Conservation (phyloP, 2,329 filamentous ascomycete genomes). For the Trichoderma simmonsii region DNA sequence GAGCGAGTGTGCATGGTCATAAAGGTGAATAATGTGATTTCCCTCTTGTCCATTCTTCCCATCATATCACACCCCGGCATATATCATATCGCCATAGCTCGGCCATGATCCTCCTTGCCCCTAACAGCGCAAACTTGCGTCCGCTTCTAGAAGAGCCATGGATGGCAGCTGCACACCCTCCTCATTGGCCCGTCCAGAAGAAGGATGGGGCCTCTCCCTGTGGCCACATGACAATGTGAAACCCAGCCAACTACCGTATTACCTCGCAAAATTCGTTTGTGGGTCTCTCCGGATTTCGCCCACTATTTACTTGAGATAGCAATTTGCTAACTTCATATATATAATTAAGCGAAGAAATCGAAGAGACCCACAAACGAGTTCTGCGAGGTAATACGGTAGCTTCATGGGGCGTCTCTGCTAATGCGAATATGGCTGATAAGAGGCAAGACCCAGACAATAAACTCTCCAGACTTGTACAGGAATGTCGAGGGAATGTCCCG, state of each 20-base stretch:
- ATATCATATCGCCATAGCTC: neutral
- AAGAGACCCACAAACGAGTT: too few relatives aligned
- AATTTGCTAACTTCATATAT: too few relatives aligned
- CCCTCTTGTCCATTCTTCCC: neutral
- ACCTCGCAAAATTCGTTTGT: too few relatives aligned
- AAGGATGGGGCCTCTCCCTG: neutral
- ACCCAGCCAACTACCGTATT: neutral
- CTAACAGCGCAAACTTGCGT: conserved; percentile 16
- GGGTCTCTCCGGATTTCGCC: too few relatives aligned
- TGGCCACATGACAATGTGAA: conserved; percentile 9
- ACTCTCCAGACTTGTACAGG: neutral
- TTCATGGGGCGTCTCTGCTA: neutral
- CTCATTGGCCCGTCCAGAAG: conserved; percentile 12
- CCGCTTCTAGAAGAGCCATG: conserved; percentile 29
- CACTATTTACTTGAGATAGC: too few relatives aligned
- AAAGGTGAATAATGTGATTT: conserved; percentile 1
- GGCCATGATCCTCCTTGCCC: neutral
- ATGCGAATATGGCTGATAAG: conserved; percentile 3
- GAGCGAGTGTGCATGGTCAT: neutral
- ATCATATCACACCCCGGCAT: neutral
- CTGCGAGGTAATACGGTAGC: too few relatives aligned
- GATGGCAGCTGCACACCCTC: conserved; percentile 19
- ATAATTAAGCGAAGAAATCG: too few relatives aligned
- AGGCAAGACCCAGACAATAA: neutral
- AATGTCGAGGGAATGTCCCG: neutral